Evolutionary conservation across 164 flowering plant species (phyloP), one percentile per base, ranked within the genome.

Genomic region (Kingdonia uniflora): DNA sequence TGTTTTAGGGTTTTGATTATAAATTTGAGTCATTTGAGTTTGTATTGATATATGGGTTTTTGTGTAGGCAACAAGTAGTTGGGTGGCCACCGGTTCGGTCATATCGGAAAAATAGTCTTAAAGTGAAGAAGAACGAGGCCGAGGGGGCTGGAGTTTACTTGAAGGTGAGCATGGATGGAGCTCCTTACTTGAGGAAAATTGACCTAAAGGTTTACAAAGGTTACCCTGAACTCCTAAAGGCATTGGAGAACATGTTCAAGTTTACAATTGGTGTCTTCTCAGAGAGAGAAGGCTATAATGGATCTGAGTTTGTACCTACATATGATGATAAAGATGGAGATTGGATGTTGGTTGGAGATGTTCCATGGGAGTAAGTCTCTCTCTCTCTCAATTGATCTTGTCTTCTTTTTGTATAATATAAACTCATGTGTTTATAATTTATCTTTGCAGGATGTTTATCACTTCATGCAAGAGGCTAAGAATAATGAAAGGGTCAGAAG

Each of bases 311-410:
- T 65, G 83, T 59, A 14, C 88, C 87, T 16, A 80, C 91, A 24
- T 88, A 88, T 72, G 91, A 88, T 61, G 96, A 88, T 65, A 88
- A 85, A 69, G 96, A 88, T 67, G 91, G 95, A 33, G 96, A 85
- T 59, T 83, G 82, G 89, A 88, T 88, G 96, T 77, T 88, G 49
- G 88, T 88, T 67, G 96, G 96, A 55, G 94, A 88, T 76, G 91
- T 88, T 58, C 96, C 94, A 40, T 88, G 86, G 86, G 87, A 87
- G 86, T 85, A 85, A 80, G 94, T 73, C n/a, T 54, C 53, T 37
- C 8, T 29, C 4, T 29, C 35, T 3, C 8, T 29, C 35, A 29
- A 29, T 3, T 29, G 8, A 29, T 29, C 8, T 29, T 8, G 8
- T 29, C 6, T 29, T 3, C 4, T 29, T 29, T 29, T 29, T 29